Evolutionary conservation across 805 yeast species (phyloP).

Genomic region (Blastobotrys robertii): DNA sequence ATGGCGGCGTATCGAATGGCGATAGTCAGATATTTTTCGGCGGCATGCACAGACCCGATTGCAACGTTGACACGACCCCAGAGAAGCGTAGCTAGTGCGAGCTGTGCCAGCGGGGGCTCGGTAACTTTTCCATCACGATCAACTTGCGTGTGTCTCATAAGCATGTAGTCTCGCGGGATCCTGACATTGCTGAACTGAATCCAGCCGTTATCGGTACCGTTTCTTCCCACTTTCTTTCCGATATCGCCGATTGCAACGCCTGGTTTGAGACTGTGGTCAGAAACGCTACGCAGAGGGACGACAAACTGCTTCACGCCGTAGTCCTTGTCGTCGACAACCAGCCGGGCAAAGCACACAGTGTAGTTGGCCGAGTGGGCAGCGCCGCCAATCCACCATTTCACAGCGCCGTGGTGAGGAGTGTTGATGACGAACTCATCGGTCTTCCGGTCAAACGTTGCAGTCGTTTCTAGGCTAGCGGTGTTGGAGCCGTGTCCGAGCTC

Average conservation of each 20-base stretch:
- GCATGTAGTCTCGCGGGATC: conserved; percentile 76
- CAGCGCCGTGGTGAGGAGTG: conserved; percentile 87
- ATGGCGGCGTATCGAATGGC: conserved; percentile 85
- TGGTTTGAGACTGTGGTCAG: conserved; percentile 56
- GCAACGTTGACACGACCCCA: conserved; percentile 91
- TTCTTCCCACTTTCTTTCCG: conserved; percentile 93
- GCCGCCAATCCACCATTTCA: conserved; percentile 99
- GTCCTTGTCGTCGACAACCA: conserved; percentile 72
- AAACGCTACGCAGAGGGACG: conserved; percentile 74
- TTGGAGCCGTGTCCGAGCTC: conserved; percentile 91
- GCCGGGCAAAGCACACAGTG: conserved; percentile 73
- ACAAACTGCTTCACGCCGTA: conserved; percentile 89
- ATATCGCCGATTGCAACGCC: conserved; percentile 86
- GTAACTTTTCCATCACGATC: conserved; percentile 59
- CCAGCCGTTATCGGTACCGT: conserved; percentile 96
- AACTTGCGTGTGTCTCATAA: conserved; percentile 69
- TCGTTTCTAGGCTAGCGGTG: conserved; percentile 89
- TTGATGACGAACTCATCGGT: conserved; percentile 63
- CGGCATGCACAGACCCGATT: conserved; percentile 68
- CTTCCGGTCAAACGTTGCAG: conserved; percentile 63
- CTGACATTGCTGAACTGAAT: conserved; percentile 78
- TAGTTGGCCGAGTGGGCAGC: conserved; percentile 94
- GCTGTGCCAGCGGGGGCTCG: conserved; percentile 78
- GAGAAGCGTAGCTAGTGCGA: conserved; percentile 77
- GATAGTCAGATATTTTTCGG: conserved; percentile 70